Base-by-base conservation (phyloP, 306 rosid genomes). In the Vigna reflexopilosa region DNA sequence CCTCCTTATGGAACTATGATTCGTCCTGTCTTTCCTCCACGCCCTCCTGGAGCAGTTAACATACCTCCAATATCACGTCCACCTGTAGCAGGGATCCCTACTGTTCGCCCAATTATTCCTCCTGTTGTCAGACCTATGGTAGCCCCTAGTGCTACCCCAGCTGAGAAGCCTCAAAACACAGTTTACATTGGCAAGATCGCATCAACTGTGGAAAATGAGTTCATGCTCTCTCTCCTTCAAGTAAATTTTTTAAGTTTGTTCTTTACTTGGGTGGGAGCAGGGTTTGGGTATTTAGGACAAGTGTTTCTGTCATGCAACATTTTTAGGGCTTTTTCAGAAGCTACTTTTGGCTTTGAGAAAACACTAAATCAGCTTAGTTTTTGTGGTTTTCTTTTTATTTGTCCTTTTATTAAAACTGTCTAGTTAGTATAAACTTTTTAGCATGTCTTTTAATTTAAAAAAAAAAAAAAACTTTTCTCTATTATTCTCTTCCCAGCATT, bases 111-210 rank as follows among this genome's bases (percentile, higher is more conserved):
- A 4, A 73, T 96, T 48, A 84, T 89, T 26, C 88, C 91, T 67
- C 93, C 96, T 72, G 78, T 87, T 82, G 64, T 93, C 69, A 91
- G 99, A 90, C 99, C 98, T 11, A 59, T 80, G 82, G 70, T 85
- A 73, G 83, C 89, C 78, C 92, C 97, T 65, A 88, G 83, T 82
- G 85, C 90, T 80, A 78, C 97, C 58, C 96, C 96, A 11, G 91
- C 91, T 16, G 99, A 96, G 80, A 86, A 87, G 83, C 93, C 90
- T 19, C 98, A 88, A 82, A 90, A 90, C 70, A 96, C 98, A 3
- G 92, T 96, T 79, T 96, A 90, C 56, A 85, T 96, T 76, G 96
- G 99, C 83, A 94, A 89, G 88, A 96, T 96, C 73, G 90, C 99
- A 63, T 83, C 96, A 59, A 85, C 98, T 7, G 98, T 96, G 85